Evolutionary conservation across 2,329 filamentous ascomycete species (phyloP), one percentile per base, ranked within the genome.

Genomic region (Fusarium virguliforme): DNA sequence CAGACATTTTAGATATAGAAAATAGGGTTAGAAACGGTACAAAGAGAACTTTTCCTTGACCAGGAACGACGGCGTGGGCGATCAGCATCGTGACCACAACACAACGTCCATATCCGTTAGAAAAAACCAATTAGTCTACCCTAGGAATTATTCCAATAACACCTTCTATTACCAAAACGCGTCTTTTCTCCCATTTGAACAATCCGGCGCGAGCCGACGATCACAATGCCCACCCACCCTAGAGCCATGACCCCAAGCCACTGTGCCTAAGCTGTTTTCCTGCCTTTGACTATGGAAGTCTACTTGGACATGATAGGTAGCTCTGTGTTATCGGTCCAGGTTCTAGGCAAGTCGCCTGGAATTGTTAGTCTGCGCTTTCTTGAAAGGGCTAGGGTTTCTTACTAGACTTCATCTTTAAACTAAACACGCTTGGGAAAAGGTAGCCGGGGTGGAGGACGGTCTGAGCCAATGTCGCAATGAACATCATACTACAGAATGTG

Each of bases 261-360:
- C 18, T 18, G 18, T 18, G 18, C 18, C 18, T 18, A 18, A 18
- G 18, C 18, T 18, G 18, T 18, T 18, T 18, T 18, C 18, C 18
- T 18, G 18, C 18, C 18, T 18, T 18, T 18, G 18, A 18, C 18
- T 18, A 18, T 18, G 18, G 18, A 18, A 18, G 18, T 18, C 18
- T 40, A 55, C 6, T 40, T 56, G 3, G 10, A 22, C 2, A 48
- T 12, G 9, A 67, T 48, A 10, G 48, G 37, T 4, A 40, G 28
- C 4, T 63, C 40, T 1, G 26, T 41, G 8, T 58, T 30, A 2
- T 62, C 60, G 2, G 51, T 62, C 51, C 60, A 62, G 18, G 15
- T 34, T 30, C 60, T 24, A 13, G 22, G 32, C 24, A 18, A 50
- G 15, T 57, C 40, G 4, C 50, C 32, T 62, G 15, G 8, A 18